Conservation (phyloP, 1,284 basidiomycete species). For the Anthracocystis setariae region DNA sequence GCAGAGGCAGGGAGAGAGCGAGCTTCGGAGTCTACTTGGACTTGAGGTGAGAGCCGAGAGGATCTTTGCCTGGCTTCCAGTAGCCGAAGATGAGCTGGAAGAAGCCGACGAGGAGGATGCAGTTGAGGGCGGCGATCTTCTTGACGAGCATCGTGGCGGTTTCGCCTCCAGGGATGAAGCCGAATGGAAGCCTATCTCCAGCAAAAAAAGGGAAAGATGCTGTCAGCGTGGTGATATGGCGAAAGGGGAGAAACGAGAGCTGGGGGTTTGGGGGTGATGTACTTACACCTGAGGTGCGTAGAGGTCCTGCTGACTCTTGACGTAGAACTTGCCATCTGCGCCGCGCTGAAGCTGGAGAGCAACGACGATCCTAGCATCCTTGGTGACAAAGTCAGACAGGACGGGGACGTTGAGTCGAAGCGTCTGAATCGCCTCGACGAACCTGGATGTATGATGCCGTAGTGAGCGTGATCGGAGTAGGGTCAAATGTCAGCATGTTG, state of each 20-base stretch:
- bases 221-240: background rate
- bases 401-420: conserved; percentile 53
- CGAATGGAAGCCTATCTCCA: conserved; percentile 40
- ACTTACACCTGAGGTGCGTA: conserved; percentile 58
- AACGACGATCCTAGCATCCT: conserved; percentile 55
- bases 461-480: background rate
- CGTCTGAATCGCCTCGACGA: conserved; percentile 61
- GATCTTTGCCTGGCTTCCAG: conserved; percentile 51
- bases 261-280: background rate
- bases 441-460: conserved; percentile 22
- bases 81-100: conserved; percentile 41
- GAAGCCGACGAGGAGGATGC: conserved; percentile 48
- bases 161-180: conserved; percentile 46
- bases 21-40: conserved; percentile 12
- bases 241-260: background rate
- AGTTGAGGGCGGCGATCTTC: conserved; percentile 52
- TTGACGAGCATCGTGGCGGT: conserved; percentile 47
- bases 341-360: conserved; percentile 56
- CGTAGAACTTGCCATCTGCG: conserved; percentile 62
- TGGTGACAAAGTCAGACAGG: conserved; percentile 25
- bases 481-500: background rate
- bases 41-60: conserved; percentile 35
- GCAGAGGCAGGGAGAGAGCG: background rate
- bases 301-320: conserved; percentile 62
- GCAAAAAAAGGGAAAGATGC: background rate